A percentile compares a stretch with the other conserved stretches of the same genome.
These are phyloP conservation scores for Verticillium nubilum DNA, from an alignment of 2,329 filamentous ascomycete genomes.

Conservation along the genomic window DNA sequence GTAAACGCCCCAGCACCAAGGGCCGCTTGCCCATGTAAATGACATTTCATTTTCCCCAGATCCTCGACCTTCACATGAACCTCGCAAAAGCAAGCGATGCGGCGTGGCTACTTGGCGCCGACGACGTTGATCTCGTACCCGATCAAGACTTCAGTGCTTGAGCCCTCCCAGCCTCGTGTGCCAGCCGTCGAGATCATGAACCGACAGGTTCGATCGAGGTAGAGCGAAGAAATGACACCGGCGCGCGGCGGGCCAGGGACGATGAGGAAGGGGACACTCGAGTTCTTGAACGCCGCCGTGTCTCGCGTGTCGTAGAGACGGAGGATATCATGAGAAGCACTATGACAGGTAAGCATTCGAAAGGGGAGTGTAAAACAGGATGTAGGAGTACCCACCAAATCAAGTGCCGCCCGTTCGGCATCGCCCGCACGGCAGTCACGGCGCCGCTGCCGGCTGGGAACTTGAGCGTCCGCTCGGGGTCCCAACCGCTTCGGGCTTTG, in stretches of 20 bases:
- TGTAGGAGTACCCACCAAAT: constrained; percentile 52
- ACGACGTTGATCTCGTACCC: constrained; percentile 76
- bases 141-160: constrained; percentile 80
- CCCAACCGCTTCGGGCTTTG: constrained; percentile 61
- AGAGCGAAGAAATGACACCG: constrained; percentile 80
- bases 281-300: constrained; percentile 60
- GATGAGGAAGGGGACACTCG: constrained; percentile 89
- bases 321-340: constrained; percentile 88
- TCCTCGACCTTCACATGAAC: background rate
- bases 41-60: background rate
- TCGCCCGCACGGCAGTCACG: constrained; percentile 80
- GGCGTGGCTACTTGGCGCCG: constrained; percentile 6
- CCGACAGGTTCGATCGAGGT: constrained; percentile 78
- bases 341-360: constrained; percentile 25
- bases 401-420: constrained; percentile 89
- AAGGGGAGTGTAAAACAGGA: constrained; percentile 1
- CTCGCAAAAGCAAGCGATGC: background rate
- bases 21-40: background rate
- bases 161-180: constrained; percentile 92
- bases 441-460: constrained; percentile 87
- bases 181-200: constrained; percentile 92
- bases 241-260: constrained; percentile 80
- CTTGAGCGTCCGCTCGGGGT: constrained; percentile 72
- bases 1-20: background rate
- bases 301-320: constrained; percentile 83